Evolutionary conservation across 441 rosid species (phyloP), one percentile per base, ranked within the genome.

Genomic region (Capsella rubella): DNA sequence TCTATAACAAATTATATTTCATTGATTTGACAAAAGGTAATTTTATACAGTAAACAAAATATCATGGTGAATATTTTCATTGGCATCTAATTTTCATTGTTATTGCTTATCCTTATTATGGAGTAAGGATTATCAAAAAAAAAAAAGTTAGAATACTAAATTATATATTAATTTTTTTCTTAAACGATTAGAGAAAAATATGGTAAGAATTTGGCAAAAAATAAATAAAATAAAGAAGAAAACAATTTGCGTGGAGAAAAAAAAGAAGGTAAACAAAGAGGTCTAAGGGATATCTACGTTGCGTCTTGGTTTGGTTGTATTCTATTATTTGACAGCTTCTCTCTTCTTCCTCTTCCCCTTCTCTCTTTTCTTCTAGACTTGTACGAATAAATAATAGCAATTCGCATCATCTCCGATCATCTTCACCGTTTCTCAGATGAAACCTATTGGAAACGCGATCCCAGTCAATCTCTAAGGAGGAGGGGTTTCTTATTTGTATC

Each of bases 251-350:
- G 27, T 9, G 18, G 31, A 3, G 18, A 40, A 63, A 65, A 65
- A 25, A 13, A 13, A 4, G 14, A 54, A 27, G 10, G 25, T n/a
- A 67, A 32, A 34, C 18, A 67, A 67, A 52, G 9, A 40, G 78
- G 73, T 74, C 49, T 21, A 67, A 74, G 61, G 68, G 51, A 59
- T 21, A 28, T 72, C n/a, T 31, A 63, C 47, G 31, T 54, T 43
- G 70, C 64, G 32, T 72, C 47, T 32, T 14, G 25, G 25, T 21
- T 21, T 21, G 25, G 25, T 21, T 16, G 11, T 21, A 2, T 42
- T 72, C 47, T 53, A 64, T 64, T 34, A 55, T 55, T 64, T 34
- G 64, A 52, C 55, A 43, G 18, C 13, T 4, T 25, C 56, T 50
- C 8, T 34, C 40, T 8, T 9, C 40, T 37, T 37, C 40, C 9